Conservation (phyloP, 1,139 yeast genomes). For the Pichia sp. region DNA sequence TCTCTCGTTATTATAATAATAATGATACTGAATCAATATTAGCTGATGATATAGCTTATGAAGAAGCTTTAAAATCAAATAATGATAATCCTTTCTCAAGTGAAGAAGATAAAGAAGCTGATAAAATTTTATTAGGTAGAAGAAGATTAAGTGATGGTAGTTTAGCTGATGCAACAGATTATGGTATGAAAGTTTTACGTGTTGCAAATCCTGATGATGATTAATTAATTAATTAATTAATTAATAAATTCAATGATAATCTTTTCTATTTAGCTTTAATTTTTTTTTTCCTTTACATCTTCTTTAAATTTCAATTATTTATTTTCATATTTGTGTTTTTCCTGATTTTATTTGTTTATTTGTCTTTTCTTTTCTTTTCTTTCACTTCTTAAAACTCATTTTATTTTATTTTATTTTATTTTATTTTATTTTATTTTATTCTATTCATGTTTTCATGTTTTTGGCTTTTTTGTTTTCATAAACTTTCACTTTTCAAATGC, state of each 20-base stretch:
- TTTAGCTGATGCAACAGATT: constrained; percentile 73
- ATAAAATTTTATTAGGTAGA: constrained; percentile 52
- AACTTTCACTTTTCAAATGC: too few species aligned
- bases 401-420: too few species aligned
- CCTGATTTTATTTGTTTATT: too few species aligned
- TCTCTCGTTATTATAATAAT: constrained; percentile 42
- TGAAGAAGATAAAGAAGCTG: constrained; percentile 26
- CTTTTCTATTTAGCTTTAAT: not conserved
- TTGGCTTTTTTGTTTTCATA: too few species aligned
- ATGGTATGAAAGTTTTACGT: constrained; percentile 62
- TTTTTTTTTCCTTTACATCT: too few species aligned
- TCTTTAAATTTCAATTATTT: too few species aligned
- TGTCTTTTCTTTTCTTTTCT: too few species aligned
- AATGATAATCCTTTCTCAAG: constrained; percentile 28
- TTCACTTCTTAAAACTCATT: too few species aligned
- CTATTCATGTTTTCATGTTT: too few species aligned
- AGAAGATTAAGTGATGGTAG: constrained; percentile 69
- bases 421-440: too few species aligned
- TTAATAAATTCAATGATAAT: too few species aligned
- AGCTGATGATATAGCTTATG: constrained; percentile 54
- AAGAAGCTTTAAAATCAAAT: constrained; percentile 32
- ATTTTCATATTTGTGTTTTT: too few species aligned
- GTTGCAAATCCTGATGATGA: constrained; percentile 67
- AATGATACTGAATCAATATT: constrained; percentile 48
- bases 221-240: not conserved